Base-by-base conservation (phyloP, 768 basidiomycete genomes). In the Crepidotus variabilis region DNA sequence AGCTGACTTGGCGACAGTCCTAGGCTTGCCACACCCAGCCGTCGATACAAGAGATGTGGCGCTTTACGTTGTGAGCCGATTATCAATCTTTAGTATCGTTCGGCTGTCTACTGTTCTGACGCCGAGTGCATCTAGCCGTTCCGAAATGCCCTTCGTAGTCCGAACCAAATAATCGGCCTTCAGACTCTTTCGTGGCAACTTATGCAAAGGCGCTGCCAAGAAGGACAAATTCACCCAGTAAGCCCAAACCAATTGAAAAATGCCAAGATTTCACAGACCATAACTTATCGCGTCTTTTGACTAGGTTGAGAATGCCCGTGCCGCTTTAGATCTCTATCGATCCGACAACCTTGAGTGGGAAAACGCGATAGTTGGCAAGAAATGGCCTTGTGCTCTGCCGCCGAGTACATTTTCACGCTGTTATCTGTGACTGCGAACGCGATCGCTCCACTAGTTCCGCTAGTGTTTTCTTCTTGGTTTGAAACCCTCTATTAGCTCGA, bases 151-250 rank as follows among this genome's bases (percentile, higher is more conserved):
- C 71, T 92, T 52, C 81, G 82, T 22, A 79, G 80, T 23, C 82
- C 83, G 6, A 83, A 86, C 64, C 85, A 88, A 61, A 69, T 84
- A 50, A 72, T 90, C 58, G 90, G 92, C 23, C 75, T 93, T 34
- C 86, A 84, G 64, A 93, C 92, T 4, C 75, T 93, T 14, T 82
- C 85, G 67, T 92, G 88, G 88, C 86, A 86, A 62, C 79, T 93
- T 34, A 89, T 93, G 89, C 79, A 82, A 55, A 79, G 90, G 62
- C 81, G 86, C 28, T 88, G 87, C 65, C 86, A 88, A 65, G 87
- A 89, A 65, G 83, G 82, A 28, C 78, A 84, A 54, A 77, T 83
- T 61, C 82, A 90, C 68, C 86, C 89, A 9, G 91, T 93, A 65
- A 64, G 87, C 80, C 35, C 55, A 46, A 23, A 43, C 13, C 18